Evolutionary conservation across 2,329 filamentous ascomycete species (phyloP).

Genomic region (Sporothrix pseudoabietina): DNA sequence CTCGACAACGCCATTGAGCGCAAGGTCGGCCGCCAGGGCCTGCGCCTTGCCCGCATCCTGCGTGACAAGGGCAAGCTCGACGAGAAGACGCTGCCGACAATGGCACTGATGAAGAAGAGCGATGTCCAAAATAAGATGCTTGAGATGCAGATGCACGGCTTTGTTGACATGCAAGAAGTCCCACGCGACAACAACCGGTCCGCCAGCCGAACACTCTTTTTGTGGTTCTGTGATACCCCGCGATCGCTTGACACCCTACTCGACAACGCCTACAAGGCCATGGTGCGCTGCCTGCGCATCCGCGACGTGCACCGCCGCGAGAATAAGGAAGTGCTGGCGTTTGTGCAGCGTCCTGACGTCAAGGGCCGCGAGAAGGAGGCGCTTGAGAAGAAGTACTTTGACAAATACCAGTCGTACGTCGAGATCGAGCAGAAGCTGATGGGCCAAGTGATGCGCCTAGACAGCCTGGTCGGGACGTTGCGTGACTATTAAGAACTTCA

Average conservation of each 20-base stretch:
- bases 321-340: constrained; percentile 71
- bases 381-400: constrained; percentile 72
- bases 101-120: constrained; percentile 80
- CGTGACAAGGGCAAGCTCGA: constrained; percentile 89
- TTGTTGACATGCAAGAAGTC: constrained; percentile 91
- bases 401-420: constrained; percentile 60
- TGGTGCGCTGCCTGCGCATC: constrained; percentile 82
- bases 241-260: constrained; percentile 70
- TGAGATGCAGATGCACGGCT: constrained; percentile 80
- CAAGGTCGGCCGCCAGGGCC: constrained; percentile 72
- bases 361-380: constrained; percentile 80
- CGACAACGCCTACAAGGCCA: constrained; percentile 84
- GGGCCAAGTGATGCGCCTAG: constrained; percentile 76
- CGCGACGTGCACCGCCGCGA: constrained; percentile 73
- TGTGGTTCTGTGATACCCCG: constrained; percentile 87
- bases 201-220: constrained; percentile 81
- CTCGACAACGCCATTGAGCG: constrained; percentile 80
- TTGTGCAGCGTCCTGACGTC: constrained; percentile 84
- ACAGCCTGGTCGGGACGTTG: constrained; percentile 81
- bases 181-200: constrained; percentile 82
- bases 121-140: constrained; percentile 84
- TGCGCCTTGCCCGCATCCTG: constrained; percentile 83
- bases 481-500: constrained; percentile 65
- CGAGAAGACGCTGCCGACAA: constrained; percentile 80
- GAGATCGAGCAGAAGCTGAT: constrained; percentile 73